Evolutionary conservation across 768 basidiomycete genomes (phyloP), one percentile per base, ranked within the genome.

Genomic region (Tylopilus intermedius): DNA sequence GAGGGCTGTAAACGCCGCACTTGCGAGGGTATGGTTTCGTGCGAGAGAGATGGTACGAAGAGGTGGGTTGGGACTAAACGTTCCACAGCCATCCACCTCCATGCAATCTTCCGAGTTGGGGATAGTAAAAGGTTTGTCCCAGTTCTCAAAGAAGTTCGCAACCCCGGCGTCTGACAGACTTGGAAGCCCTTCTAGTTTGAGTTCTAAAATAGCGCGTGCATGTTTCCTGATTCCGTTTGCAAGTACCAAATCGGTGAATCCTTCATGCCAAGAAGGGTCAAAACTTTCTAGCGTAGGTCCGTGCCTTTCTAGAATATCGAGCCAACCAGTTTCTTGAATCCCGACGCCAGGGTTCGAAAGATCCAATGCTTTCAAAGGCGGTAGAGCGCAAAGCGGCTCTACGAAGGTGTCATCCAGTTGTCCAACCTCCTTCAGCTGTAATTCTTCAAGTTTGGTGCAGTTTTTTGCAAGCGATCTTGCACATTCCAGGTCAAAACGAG

Each of bases 341-440:
- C 80, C 18, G 80, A 79, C 15, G 2, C 74, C 68, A 3, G 87
- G 82, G 45, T 82, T 73, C 2, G 86, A 82, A 5, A 97, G 66
- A 64, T 96, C 90, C 27, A 97, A 76, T 8, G 70, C 71, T 13
- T 71, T 76, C 22, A 93, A 69, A 57, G 65, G 55, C 0, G 69
- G 46, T 8, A 70, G 45, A 14, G 54, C 54, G 26, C 67, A 65
- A 27, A 96, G 69, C 32, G 74, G 69, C 6, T 69, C 70, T 3
- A 90, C 70, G 63, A 88, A 92, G 2, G 70, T 72, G 58, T 92
- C 86, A 49, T 75, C 68, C 51, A 98, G 67, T 56, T 79, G 71
- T 7, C 86, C 91, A 30, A 97, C 68, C 63, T 94, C 90, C 55
- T 82, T 81, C 37, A 99, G 73, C 3, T 89, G 80, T 1, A 99